Evolutionary conservation across 139 green algal genomes (phyloP), one percentile per base, ranked within the genome.

Genomic region (Chlorella sp.): DNA sequence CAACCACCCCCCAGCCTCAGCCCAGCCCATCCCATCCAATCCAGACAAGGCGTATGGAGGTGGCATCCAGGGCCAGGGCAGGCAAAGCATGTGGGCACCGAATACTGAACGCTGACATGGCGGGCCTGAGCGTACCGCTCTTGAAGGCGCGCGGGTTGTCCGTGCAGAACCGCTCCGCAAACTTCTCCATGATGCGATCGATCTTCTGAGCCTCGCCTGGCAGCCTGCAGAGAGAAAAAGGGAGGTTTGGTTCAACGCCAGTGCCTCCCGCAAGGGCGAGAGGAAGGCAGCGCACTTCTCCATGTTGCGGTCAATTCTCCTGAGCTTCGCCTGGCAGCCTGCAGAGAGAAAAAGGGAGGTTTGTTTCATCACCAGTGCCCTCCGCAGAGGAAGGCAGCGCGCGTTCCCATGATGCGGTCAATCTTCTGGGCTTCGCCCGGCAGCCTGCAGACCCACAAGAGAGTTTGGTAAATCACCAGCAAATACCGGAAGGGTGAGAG

Each of bases 151-250:
- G 84, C 2, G 96, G 93, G 90, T 98, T 98, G 90, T 96, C 93
- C 19, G 81, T 42, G 89, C 93, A 97, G 91, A 96, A 98, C 42
- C 53, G 53, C 71, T 89, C 93, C 30, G 95, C 95, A 94, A 98
- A 98, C 86, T 99, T 99, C 93, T 99, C 98, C 96, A 99, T 99
- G 77, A 99, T 94, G 16, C 98, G 93, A 91, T 99, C 98, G 84
- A 99, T 99, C 96, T 99, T 99, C 94, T 99, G 98, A 0, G 98
- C 97, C 93, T 99, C 98, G 7, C 98, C 98, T 21, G 98, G 98
- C 80, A 99, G 93, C 60, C 71, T 84, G 87, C 88, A 14, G 34
- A 0, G 66, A 32, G 1, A 26, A 26, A 0, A 36, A 91, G 85
- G 28, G 89, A n/a, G 40, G 3, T 14, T 36, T 18, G 57, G 60